Evolutionary conservation across 179 eudicot genomes (phyloP).

Genomic region (Corrigiola litoralis): DNA sequence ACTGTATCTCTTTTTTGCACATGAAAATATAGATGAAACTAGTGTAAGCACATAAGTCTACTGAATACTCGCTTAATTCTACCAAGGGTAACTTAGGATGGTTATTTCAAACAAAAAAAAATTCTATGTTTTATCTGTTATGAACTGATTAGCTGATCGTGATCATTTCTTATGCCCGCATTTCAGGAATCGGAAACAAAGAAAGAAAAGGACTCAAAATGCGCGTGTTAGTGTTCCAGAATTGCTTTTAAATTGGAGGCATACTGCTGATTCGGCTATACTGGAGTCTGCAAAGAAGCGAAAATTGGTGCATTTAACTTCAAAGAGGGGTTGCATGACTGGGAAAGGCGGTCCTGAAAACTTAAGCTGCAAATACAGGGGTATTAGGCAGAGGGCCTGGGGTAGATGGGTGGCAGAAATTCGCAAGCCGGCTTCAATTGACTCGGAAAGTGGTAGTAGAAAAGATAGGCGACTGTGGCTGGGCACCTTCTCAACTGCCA

Average conservation of each 20-base stretch:
- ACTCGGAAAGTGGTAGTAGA: neutral
- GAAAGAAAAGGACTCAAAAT: slow-evolving; percentile 6
- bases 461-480: slow-evolving; percentile 34
- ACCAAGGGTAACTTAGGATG: too few relatives aligned
- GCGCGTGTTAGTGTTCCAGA: slow-evolving; percentile 9
- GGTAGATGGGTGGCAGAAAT: slow-evolving; percentile 32
- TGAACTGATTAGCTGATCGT: too few relatives aligned
- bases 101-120: too few relatives aligned
- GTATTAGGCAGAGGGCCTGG: slow-evolving; percentile 26
- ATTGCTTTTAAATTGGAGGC: slow-evolving; percentile 7
- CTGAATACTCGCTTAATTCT: too few relatives aligned
- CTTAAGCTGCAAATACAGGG: slow-evolving; percentile 20
- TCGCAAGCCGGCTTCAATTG: neutral
- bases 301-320: slow-evolving; percentile 4
- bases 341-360: slow-evolving; percentile 33
- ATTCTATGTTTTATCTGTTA: too few relatives aligned
- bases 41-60: too few relatives aligned
- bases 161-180: too few relatives aligned
- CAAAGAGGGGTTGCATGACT: slow-evolving; percentile 20
- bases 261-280: neutral
- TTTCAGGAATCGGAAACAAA: neutral
- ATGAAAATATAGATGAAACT: too few relatives aligned
- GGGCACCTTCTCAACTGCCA: slow-evolving; percentile 35
- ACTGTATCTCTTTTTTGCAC: too few relatives aligned
- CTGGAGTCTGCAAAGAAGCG: neutral